Percentiles rank a stretch among this genome's conserved stretches.
Conservation (phyloP, 2,329 filamentous ascomycete genomes). For the Plenodomus tracheiphilus region DNA sequence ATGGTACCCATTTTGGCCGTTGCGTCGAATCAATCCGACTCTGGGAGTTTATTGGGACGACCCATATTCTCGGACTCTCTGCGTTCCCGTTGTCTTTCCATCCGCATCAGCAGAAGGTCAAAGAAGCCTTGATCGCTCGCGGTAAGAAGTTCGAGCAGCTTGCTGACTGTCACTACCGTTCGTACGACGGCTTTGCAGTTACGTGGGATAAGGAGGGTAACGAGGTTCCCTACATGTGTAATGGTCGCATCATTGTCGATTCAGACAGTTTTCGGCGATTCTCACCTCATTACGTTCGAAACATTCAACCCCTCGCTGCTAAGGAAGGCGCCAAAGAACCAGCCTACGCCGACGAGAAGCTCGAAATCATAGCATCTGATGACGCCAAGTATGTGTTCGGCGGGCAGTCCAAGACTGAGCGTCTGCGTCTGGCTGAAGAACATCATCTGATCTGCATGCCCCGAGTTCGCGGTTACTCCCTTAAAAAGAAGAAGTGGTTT, state of each 20-base stretch:
- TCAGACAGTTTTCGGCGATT: constrained; percentile 54
- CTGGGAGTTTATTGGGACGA: constrained; percentile 69
- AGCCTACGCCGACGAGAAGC: neutral
- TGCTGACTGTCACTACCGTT: constrained; percentile 75
- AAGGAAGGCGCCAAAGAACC: constrained; percentile 16
- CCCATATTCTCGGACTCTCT: constrained; percentile 74
- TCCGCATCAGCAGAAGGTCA: constrained; percentile 66
- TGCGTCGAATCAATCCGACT: constrained; percentile 23
- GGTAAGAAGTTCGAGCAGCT: constrained; percentile 80
- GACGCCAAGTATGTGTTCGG: constrained; percentile 19
- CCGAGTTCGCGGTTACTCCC: constrained; percentile 81
- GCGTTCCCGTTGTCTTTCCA: constrained; percentile 81
- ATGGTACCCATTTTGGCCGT: constrained; percentile 36
- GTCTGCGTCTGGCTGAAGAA: constrained; percentile 70
- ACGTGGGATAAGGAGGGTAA: constrained; percentile 30
- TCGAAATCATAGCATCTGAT: constrained; percentile 5
- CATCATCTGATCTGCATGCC: constrained; percentile 80
- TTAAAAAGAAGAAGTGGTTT: constrained; percentile 86
- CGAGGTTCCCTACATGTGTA: constrained; percentile 59
- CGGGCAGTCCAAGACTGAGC: constrained; percentile 33
- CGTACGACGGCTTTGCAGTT: constrained; percentile 70
- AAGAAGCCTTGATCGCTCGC: constrained; percentile 69
- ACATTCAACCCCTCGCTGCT: constrained; percentile 18
- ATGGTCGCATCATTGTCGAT: constrained; percentile 84
- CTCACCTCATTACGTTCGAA: constrained; percentile 46